phyloP scores from a whole-genome alignment of 2,329 filamentous ascomycete genomes.

The Stemphylium beticola region DNA sequence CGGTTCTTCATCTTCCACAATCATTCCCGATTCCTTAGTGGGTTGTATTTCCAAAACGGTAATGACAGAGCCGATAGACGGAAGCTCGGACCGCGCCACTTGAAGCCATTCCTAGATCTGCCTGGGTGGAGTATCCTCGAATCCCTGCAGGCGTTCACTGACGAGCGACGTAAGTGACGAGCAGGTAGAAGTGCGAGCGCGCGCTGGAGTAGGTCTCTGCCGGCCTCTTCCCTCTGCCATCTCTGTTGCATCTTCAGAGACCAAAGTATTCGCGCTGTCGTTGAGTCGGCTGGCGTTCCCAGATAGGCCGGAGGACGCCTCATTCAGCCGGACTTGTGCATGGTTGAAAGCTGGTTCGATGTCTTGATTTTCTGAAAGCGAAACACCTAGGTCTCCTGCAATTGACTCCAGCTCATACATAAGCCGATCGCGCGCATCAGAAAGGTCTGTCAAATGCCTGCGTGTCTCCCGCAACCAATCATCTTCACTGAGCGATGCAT shows the following conservation, averaged over 20 bases:
- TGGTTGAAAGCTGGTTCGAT: neutral
- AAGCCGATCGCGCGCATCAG: slow-evolving; percentile 27
- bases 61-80: neutral
- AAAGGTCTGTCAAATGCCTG: slow-evolving; percentile 27
- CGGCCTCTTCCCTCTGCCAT: neutral
- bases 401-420: slow-evolving; percentile 40
- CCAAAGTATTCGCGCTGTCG: neutral
- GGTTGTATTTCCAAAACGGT: neutral
- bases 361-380: slow-evolving; percentile 19
- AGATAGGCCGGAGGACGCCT: neutral
- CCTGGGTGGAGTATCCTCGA: neutral
- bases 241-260: neutral
- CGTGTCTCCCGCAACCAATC: slow-evolving; percentile 28
- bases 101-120: slow-evolving; percentile 6
- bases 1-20: too few relatives aligned
- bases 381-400: slow-evolving; percentile 34
- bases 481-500: slow-evolving; percentile 16
- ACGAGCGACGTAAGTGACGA: neutral
- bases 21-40: neutral
- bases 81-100: slow-evolving; percentile 2
- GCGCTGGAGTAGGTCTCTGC: too few relatives aligned
- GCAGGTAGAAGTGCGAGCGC: neutral
- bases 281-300: too few relatives aligned
- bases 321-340: neutral
- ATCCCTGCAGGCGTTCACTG: neutral